Evolutionary conservation across 2,329 filamentous ascomycete genomes (phyloP), one percentile per base, ranked within the genome.

Genomic region (Colletotrichum chlorophyti): DNA sequence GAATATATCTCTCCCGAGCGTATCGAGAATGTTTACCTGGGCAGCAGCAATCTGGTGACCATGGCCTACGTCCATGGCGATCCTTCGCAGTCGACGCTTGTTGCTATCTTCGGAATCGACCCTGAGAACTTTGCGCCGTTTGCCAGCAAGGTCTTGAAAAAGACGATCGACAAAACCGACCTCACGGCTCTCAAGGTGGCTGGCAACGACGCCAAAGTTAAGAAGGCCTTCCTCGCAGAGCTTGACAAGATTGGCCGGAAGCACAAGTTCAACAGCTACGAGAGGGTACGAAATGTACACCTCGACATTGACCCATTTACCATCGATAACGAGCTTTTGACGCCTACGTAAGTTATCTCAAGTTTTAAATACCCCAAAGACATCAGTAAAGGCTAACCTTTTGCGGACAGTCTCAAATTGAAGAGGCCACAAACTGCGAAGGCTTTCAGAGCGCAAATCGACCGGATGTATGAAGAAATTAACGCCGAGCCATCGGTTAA

Each of bases 1-100:
- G 95, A 99, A 78, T 99, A 99, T 77, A 92, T 99, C 68, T 97
- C 93, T 1, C 95, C 95, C 12, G 95, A 99, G 78, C 91, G 93
- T 55, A 91, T 99, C 70, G 95, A 99, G 80, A 97, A 97, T 72
- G 90, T 97, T 31, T 96, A 93, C 74, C 81, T 96, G 62, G 91
- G 90, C 63, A 93, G 90, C 76, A 88, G 88, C 62, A 89, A 85
- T 64, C 87, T 93, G 65, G 78, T 98, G 23, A 84, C 87, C 19
- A 89, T 90, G 69, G 93, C 89, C 3, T 97, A 91, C 70, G 91
- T 98, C 23, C 94, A 99, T 76, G 95, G 95, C 35, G 94, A 98
- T 71, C 86, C 87, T 61, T 83, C 89, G 61, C 88, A 98, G 79
- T 88, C 91, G 1, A 87, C 83, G 70, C 82, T 98, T 9, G 93